Evolutionary conservation across 192 early-diverging fungal genomes (phyloP).

Genomic region (Globomyces pollinis-pini): DNA sequence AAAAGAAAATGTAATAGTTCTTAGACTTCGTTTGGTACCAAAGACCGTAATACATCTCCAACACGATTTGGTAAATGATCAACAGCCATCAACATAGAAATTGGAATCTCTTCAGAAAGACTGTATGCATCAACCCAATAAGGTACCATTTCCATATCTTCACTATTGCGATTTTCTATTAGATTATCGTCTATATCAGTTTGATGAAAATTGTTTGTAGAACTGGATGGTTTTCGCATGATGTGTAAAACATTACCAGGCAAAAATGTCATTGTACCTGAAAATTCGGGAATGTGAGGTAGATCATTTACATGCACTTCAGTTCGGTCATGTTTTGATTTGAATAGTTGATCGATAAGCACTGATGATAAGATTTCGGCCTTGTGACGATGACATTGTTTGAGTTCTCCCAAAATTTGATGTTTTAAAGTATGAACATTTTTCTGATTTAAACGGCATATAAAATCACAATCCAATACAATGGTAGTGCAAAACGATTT

Average conservation of each 20-base stretch:
- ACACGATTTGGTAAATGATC: conserved; percentile 42
- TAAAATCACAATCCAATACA: conserved; percentile 36
- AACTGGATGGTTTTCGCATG: not conserved
- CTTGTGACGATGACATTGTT: conserved; percentile 25
- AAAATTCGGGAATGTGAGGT: not conserved
- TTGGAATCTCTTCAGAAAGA: conserved; percentile 21
- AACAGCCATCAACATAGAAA: conserved; percentile 29
- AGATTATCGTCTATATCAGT: too few species aligned
- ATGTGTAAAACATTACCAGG: not conserved
- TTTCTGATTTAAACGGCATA: conserved; percentile 29
- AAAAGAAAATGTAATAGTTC: too few species aligned
- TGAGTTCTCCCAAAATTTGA: conserved; percentile 14
- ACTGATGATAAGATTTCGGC: conserved; percentile 28
- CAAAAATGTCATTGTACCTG: not conserved
- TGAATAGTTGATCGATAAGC: conserved; percentile 15
- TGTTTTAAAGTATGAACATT: conserved; percentile 35
- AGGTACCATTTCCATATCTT: not conserved
- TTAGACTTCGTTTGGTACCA: not conserved
- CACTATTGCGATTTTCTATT: not conserved
- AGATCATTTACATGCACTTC: not conserved
- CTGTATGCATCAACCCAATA: not conserved
- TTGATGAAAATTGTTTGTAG: not conserved
- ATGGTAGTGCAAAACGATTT: conserved; percentile 32
- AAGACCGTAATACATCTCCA: conserved; percentile 17
- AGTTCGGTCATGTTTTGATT: not conserved